Evolutionary conservation across 805 yeast species (phyloP).

Genomic region (Priceomyces haplophilus): DNA sequence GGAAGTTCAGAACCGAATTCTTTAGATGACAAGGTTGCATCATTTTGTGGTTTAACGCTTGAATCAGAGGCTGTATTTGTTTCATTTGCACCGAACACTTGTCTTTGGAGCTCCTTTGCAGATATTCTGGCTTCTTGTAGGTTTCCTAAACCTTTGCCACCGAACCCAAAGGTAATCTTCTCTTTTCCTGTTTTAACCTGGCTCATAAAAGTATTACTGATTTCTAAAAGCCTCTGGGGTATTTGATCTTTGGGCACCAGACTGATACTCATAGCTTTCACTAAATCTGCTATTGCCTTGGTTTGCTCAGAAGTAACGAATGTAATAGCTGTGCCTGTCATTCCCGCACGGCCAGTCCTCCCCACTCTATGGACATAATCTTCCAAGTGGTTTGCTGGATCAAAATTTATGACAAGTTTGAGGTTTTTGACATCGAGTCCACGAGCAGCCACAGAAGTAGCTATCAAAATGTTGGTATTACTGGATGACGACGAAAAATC

Average conservation of each 20-base stretch:
- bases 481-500: constrained; percentile 59
- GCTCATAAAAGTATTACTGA: constrained; percentile 54
- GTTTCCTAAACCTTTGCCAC: constrained; percentile 87
- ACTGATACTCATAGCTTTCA: constrained; percentile 62
- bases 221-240: constrained; percentile 46
- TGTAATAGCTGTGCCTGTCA: constrained; percentile 59
- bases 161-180: constrained; percentile 74
- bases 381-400: constrained; percentile 83
- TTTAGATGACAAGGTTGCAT: neutral
- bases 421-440: constrained; percentile 91
- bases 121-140: constrained; percentile 60
- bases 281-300: constrained; percentile 63
- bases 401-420: constrained; percentile 68
- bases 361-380: constrained; percentile 97
- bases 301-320: constrained; percentile 63
- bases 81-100: constrained; percentile 42
- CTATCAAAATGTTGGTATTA: constrained; percentile 63
- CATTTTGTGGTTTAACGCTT: constrained; percentile 14
- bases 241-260: constrained; percentile 43
- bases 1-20: constrained; percentile 23
- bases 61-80: neutral
- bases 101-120: constrained; percentile 48
- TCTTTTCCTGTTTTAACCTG: constrained; percentile 66
- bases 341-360: constrained; percentile 91
- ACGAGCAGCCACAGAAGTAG: constrained; percentile 93